Percentiles rank a stretch among this genome's conserved stretches.
phyloP scores from a whole-genome alignment of 2,329 filamentous ascomycete species.

The Cladosporium halotolerans region DNA sequence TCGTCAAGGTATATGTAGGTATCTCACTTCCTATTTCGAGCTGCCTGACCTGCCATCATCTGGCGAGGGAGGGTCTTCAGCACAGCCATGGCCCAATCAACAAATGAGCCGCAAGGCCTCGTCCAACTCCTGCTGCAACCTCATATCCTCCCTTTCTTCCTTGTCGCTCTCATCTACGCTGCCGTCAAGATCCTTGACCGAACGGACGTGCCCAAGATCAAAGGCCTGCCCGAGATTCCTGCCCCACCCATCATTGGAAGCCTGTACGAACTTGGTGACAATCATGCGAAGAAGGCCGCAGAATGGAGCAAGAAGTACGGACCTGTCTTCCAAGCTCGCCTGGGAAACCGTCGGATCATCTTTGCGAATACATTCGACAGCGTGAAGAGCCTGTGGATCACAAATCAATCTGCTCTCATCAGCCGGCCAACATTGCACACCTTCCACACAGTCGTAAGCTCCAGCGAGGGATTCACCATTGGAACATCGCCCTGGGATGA shows the following conservation, averaged over 20 bases:
- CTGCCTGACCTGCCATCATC: not conserved
- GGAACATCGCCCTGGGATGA: slow-evolving; percentile 81
- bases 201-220: slow-evolving; percentile 45
- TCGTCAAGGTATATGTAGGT: not conserved
- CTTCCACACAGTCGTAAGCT: slow-evolving; percentile 72
- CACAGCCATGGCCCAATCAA: slow-evolving; percentile 20
- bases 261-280: slow-evolving; percentile 40
- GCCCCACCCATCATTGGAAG: slow-evolving; percentile 44
- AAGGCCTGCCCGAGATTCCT: slow-evolving; percentile 42
- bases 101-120: slow-evolving; percentile 22
- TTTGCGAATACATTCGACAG: slow-evolving; percentile 74
- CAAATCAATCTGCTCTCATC: slow-evolving; percentile 69
- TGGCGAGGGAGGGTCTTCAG: not conserved
- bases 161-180: slow-evolving; percentile 36
- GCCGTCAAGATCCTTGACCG: slow-evolving; percentile 37
- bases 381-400: slow-evolving; percentile 69
- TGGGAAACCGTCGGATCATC: slow-evolving; percentile 67
- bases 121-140: slow-evolving; percentile 29
- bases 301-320: slow-evolving; percentile 44
- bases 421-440: slow-evolving; percentile 74
- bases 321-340: slow-evolving; percentile 44
- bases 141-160: slow-evolving; percentile 37
- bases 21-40: not conserved
- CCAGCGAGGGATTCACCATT: slow-evolving; percentile 72
- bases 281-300: slow-evolving; percentile 42